Evolutionary conservation across 345 rosid genomes (phyloP).

Genomic region (Populus euphratica): DNA sequence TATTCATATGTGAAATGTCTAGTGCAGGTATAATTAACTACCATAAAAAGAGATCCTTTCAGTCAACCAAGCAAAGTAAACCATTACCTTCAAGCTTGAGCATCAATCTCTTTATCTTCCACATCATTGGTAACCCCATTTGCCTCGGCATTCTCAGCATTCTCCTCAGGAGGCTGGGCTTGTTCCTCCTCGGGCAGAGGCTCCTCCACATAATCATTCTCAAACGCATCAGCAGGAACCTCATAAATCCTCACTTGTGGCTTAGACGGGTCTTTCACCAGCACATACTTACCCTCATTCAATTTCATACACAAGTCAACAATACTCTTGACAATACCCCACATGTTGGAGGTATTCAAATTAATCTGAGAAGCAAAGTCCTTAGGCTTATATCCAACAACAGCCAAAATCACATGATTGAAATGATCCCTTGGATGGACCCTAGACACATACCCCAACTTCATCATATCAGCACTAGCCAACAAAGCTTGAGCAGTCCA

Average conservation of each 20-base stretch:
- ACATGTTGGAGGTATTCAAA: conserved; percentile 81
- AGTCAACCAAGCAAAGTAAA: not conserved
- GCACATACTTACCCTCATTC: conserved; percentile 88
- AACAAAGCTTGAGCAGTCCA: conserved; percentile 96
- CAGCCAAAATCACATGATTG: conserved; percentile 88
- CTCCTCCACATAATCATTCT: conserved; percentile 94
- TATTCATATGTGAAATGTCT: not conserved
- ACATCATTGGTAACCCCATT: conserved; percentile 40
- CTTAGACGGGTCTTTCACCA: conserved; percentile 90
- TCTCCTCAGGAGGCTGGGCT: conserved; percentile 72
- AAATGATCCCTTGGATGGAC: conserved; percentile 98
- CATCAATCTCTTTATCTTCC: conserved; percentile 49
- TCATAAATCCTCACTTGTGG: conserved; percentile 92
- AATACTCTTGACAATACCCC: conserved; percentile 95
- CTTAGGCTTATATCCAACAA: conserved; percentile 81
- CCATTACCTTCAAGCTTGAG: conserved; percentile 45
- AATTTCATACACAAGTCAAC: conserved; percentile 92
- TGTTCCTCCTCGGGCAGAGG: conserved; percentile 87
- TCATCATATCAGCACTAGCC: conserved; percentile 94
- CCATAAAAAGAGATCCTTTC: not conserved
- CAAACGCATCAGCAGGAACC: conserved; percentile 96
- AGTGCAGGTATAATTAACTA: not conserved
- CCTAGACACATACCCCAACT: conserved; percentile 89
- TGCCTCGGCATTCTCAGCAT: conserved; percentile 50
- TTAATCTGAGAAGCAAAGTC: conserved; percentile 92